Percentiles rank a stretch among this genome's conserved stretches.
Conservation (phyloP, 768 basidiomycete genomes). For the Mycena metata region DNA sequence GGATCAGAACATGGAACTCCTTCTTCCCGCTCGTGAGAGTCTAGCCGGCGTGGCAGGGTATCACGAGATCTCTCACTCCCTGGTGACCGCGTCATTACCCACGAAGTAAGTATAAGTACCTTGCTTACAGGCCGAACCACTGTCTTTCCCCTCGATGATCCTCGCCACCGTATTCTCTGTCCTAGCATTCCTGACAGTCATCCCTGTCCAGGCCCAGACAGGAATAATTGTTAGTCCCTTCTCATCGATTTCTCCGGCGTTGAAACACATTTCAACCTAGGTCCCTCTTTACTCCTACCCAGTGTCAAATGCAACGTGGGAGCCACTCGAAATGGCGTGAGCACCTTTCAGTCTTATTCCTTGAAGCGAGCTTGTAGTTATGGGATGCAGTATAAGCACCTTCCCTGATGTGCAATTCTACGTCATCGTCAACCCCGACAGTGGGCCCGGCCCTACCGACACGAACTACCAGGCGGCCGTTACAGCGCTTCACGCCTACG, state of each 20-base stretch:
- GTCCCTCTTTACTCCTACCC: constrained; percentile 29
- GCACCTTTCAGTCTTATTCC: constrained; percentile 8
- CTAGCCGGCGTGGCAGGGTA: constrained; percentile 6
- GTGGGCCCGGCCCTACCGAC: constrained; percentile 20
- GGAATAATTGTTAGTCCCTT: constrained; percentile 26
- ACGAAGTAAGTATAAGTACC: constrained; percentile 12
- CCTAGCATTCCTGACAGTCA: constrained; percentile 14
- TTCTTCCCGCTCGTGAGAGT: constrained; percentile 7
- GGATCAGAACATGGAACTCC: too few relatives aligned
- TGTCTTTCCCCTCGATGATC: constrained; percentile 22
- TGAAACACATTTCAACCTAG: constrained; percentile 9
- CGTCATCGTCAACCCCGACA: too few relatives aligned
- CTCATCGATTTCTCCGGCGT: constrained; percentile 6
- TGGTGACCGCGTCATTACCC: constrained; percentile 12
- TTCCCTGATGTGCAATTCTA: constrained; percentile 27
- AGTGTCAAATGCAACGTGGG: constrained; percentile 14
- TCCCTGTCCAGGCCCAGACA: constrained; percentile 17
- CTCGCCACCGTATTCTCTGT: constrained; percentile 16
- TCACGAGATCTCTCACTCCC: constrained; percentile 11
- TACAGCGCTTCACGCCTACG: not conserved
- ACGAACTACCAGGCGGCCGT: constrained; percentile 13
- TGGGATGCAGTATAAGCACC: constrained; percentile 17
- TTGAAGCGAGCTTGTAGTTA: constrained; percentile 2
- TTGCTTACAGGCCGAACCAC: not conserved
- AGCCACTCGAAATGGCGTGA: constrained; percentile 26